Evolutionary conservation across 2,329 filamentous ascomycete species (phyloP).

Genomic region (Beauveria bassiana): DNA sequence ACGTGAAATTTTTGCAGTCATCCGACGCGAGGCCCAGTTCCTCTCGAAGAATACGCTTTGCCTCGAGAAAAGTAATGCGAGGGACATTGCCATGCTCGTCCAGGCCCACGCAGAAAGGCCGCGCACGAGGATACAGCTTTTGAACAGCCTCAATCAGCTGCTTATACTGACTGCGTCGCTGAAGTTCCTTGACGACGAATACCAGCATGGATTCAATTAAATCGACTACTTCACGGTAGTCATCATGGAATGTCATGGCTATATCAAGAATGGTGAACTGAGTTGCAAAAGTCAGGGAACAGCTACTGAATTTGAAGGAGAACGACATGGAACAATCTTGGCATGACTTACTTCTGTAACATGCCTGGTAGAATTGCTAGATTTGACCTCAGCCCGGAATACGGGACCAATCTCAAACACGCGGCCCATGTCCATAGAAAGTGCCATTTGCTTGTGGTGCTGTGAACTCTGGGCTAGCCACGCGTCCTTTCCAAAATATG

Average conservation of each 20-base stretch:
- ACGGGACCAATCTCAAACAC: constrained; percentile 2
- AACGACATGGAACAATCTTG: neutral
- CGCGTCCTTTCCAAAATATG: constrained; percentile 1
- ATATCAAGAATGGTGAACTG: neutral
- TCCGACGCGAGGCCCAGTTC: neutral
- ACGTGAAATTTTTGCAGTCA: neutral
- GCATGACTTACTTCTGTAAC: neutral
- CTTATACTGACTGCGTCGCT: neutral
- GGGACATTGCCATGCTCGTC: neutral
- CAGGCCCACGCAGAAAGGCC: neutral
- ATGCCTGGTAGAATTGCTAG: neutral
- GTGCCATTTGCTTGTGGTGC: constrained; percentile 6
- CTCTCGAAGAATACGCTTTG: neutral
- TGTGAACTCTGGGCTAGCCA: constrained; percentile 1
- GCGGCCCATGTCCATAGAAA: neutral
- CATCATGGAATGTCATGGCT: neutral
- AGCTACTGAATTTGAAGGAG: neutral
- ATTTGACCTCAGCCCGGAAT: neutral
- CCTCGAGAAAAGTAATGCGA: neutral
- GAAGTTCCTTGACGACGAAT: neutral
- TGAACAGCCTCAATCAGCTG: neutral
- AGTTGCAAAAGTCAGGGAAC: neutral
- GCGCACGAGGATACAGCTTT: neutral
- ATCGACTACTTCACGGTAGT: neutral
- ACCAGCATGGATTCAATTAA: neutral